Conservation (phyloP, 2,329 filamentous ascomycete species). For the Cercospora sojina region DNA sequence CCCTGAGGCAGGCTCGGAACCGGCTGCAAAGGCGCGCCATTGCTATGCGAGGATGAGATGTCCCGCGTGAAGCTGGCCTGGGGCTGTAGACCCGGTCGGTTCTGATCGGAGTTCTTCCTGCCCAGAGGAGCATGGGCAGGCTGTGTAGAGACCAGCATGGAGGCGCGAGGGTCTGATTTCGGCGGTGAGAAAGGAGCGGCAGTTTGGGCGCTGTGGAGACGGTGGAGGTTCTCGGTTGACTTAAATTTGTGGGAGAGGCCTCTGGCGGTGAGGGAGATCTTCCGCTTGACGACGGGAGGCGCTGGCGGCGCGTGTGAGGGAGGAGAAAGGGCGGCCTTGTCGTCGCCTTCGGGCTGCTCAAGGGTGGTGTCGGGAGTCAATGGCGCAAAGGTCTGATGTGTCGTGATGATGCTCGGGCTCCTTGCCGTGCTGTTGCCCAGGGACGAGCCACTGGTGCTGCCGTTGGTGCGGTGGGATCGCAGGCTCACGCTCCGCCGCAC, state of each 20-base stretch:
- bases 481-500: constrained; percentile 43
- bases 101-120: constrained; percentile 19
- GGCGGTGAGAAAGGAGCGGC: background rate
- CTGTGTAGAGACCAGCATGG: constrained; percentile 23
- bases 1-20: constrained; percentile 17
- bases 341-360: constrained; percentile 15
- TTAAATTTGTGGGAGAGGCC: constrained; percentile 27
- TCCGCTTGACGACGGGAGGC: constrained; percentile 17
- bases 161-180: background rate
- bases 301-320: constrained; percentile 3
- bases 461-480: constrained; percentile 38
- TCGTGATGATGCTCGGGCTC: constrained; percentile 6
- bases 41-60: constrained; percentile 26
- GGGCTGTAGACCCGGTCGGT: constrained; percentile 23
- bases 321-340: constrained; percentile 2
- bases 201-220: constrained; percentile 15
- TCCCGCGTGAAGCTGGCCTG: constrained; percentile 32
- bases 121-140: constrained; percentile 18
- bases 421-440: constrained; percentile 14
- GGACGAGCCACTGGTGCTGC: constrained; percentile 31
- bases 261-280: constrained; percentile 27
- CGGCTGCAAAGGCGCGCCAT: constrained; percentile 27
- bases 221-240: constrained; percentile 24
- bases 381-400: constrained; percentile 15
- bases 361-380: constrained; percentile 20